Base-by-base conservation (phyloP, 345 rosid species). In the Aethionema arabicum region DNA sequence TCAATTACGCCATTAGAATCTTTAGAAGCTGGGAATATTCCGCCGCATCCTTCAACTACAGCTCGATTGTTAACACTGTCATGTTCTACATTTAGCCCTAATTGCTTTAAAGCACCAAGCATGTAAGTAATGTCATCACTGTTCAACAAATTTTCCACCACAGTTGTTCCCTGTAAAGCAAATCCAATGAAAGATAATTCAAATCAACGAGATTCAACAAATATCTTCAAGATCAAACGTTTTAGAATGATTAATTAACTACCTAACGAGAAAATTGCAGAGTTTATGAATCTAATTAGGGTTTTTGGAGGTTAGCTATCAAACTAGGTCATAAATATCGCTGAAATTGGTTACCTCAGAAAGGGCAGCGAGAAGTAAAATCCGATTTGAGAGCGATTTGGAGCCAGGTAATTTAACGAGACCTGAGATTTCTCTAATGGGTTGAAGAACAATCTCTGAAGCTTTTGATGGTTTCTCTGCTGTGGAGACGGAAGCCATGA, bases 361-460 rank as follows among this genome's bases (percentile, higher is more conserved):
- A 49, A 89, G 84, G 45, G 91, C 88, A 57, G 96, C 93, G 15
- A 86, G 91, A 33, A 89, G 96, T 66, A 89, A 81, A 72, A 89
- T 68, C 69, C 96, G 80, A 69, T 89, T 86, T 30, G 96, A 88
- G 4, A 88, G 78, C 0, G 96, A 88, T 75, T 88, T 88, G 11
- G 96, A 88, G 41, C 96, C 96, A 8, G 96, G 96, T 68, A 86
- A 69, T 32, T 71, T 78, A 47, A 89, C 80, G 41, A 80, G 81
- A 46, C 93, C 93, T 16, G 85, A 86, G 49, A 86, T 85, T 60
- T 88, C 96, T 16, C 66, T 76, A 48, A 88, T 88, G 67, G 93
- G 96, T 47, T 82, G 87, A 75, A 88, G 53, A 40, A 84, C 78
- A 48, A 86, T 78, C 74, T 85, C 87, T n/a, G 90, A 79, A 8